Conservation (phyloP, 345 rosid species). For the Syzygium jambos region DNA sequence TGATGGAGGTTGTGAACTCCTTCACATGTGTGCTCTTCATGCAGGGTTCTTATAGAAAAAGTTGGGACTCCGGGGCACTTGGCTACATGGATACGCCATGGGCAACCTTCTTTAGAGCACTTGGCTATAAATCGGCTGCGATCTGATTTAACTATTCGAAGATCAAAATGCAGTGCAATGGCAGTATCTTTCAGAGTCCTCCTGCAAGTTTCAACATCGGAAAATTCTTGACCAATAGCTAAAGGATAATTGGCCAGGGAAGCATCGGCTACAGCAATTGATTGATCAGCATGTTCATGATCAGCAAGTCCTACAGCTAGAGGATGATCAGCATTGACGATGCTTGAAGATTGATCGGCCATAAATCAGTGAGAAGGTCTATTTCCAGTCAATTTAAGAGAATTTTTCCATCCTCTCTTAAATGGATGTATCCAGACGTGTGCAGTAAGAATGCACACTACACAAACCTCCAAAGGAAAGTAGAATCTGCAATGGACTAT, state of each 20-base stretch:
- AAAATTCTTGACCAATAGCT: constrained; percentile 83
- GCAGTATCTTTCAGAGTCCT: constrained; percentile 92
- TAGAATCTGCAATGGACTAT: constrained; percentile 5
- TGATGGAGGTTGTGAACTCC: constrained; percentile 91
- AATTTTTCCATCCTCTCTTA: constrained; percentile 6
- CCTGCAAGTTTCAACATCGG: constrained; percentile 97
- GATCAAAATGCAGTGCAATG: constrained; percentile 91
- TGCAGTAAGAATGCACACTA: constrained; percentile 4
- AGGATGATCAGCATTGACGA: constrained; percentile 30
- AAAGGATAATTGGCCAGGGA: constrained; percentile 26
- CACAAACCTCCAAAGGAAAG: constrained; percentile 5
- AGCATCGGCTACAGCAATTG: not conserved
- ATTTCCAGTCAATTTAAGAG: constrained; percentile 8
- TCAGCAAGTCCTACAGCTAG: not conserved
- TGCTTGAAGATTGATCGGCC: constrained; percentile 59
- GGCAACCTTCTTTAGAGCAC: constrained; percentile 99
- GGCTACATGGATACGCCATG: constrained; percentile 98
- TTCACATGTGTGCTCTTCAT: constrained; percentile 91
- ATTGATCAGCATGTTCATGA: not conserved
- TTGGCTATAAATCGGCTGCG: constrained; percentile 97
- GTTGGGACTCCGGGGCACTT: constrained; percentile 93
- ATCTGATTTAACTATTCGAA: constrained; percentile 95
- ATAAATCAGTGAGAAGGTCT: constrained; percentile 25
- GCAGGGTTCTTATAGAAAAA: constrained; percentile 80
- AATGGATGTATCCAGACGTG: not conserved